These are phyloP conservation scores for Leishmania aethiopica DNA, from an alignment of 208 protist genomes.

Conservation along the genomic window DNA sequence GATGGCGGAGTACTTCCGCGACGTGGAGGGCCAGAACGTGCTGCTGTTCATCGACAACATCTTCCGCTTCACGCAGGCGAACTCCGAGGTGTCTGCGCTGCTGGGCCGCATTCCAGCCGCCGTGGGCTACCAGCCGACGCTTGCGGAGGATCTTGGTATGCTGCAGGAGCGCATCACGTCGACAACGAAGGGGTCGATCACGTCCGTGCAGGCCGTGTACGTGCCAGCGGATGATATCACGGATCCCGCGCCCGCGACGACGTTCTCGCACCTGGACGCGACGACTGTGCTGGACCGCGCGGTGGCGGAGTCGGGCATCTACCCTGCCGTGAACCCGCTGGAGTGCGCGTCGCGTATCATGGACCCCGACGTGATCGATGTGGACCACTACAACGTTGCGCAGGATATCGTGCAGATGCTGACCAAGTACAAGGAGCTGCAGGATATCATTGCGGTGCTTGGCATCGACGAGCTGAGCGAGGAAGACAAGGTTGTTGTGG, in stretches of 20 bases:
- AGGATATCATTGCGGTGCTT: conserved; percentile 99
- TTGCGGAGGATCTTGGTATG: conserved; percentile 97
- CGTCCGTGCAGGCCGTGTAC: conserved; percentile 97
- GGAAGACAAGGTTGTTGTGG: conserved; percentile 97
- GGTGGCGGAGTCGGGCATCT: conserved; percentile 98
- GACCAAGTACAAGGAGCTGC: conserved; percentile 98
- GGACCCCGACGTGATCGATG: conserved; percentile 95
- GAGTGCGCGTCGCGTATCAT: conserved; percentile 98
- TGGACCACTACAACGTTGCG: conserved; percentile 98
- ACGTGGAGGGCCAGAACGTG: conserved; percentile 98
- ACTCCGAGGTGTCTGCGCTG: conserved; percentile 98
- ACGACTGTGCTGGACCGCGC: conserved; percentile 97
- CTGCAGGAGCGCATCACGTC: conserved; percentile 99
- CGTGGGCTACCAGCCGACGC: conserved; percentile 99
- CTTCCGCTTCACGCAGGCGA: conserved; percentile 99
- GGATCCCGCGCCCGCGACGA: conserved; percentile 98
- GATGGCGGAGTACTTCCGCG: conserved; percentile 99
- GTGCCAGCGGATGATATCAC: conserved; percentile 99
- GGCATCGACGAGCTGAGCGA: conserved; percentile 99
- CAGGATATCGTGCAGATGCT: conserved; percentile 96
- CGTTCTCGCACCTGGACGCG: conserved; percentile 98
- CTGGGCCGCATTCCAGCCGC: conserved; percentile 98
- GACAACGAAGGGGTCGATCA: conserved; percentile 97
- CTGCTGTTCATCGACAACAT: conserved; percentile 99
- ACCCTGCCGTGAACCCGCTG: conserved; percentile 98